Base-by-base conservation (phyloP, 306 rosid species). In the Medicago lupulina region DNA sequence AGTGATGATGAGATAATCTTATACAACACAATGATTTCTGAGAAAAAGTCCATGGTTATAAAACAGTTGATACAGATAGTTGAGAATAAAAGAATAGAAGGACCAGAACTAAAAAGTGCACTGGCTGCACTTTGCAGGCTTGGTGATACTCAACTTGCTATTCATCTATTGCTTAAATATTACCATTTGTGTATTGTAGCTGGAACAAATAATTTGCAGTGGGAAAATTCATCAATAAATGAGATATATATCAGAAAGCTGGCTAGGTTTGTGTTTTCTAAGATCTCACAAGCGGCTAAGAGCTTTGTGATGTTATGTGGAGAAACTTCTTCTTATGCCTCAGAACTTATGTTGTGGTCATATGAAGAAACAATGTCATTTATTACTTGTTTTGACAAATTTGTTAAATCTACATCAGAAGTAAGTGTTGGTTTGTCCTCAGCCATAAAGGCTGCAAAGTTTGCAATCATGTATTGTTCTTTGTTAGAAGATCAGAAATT, bases 241-340 rank as follows among this genome's bases (percentile, higher is more conserved):
- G 91, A 73, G 71, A 67, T 10, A 25, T 83, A 87, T 41, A 73
- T 85, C 8, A 87, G 79, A 75, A 88, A 85, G 54, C 85, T 88
- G 68, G 87, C 93, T 17, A 86, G 79, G 80, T 70, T 85, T 71
- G 88, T 89, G 67, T 92, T 92, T 74, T 88, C 96, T 43, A 72
- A 83, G 88, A 87, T 92, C 78, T 84, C 91, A 70, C 96, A 85
- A 85, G 90, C 91, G 0, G 89, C 88, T 12, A 88, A 68, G 73
- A 83, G 89, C 72, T 85, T 92, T 76, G 77, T 51, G 55, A 84
- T 67, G 82, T 75, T 92, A 62, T 84, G 81, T 72, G 97, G 92
- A 44, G 91, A 87, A 70, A 74, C 77, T 62, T 86, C 84, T 73
- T 74, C 85, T 43, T 79, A 85, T 47, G 64, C 82, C 71, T 84